A percentile compares a stretch with the other conserved stretches of the same genome.
phyloP scores from a whole-genome alignment of 2,329 filamentous ascomycete genomes.

The Sarocladium kiliense region DNA sequence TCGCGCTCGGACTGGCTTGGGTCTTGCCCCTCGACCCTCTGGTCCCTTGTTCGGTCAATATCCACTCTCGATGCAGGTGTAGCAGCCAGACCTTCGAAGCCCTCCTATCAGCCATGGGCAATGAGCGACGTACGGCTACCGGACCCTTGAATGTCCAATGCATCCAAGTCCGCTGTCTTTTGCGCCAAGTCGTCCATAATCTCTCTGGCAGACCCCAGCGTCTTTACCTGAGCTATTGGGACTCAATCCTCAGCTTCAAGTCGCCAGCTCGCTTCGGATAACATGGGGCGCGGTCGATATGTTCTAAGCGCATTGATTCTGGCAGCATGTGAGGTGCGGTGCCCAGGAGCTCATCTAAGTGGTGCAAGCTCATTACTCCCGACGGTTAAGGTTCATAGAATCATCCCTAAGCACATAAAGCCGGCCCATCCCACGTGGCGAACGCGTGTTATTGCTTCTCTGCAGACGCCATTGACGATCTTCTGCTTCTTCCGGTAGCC shows the following conservation, averaged over 20 bases:
- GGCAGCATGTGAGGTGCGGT: not conserved
- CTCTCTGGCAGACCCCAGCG: not conserved
- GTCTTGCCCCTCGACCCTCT: not conserved
- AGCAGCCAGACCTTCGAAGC: not conserved
- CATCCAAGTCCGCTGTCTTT: not conserved
- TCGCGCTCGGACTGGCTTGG: not conserved
- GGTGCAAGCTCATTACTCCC: not conserved
- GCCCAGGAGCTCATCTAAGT: not conserved
- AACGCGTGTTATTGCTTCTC: not conserved
- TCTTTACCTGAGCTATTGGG: not conserved
- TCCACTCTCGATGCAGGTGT: slow-evolving; percentile 5
- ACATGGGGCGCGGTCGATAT: not conserved
- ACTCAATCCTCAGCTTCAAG: not conserved
- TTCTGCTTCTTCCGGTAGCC: not conserved
- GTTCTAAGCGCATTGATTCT: too few species aligned
- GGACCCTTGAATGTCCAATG: not conserved
- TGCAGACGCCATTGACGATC: slow-evolving; percentile 6
- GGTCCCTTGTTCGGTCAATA: not conserved
- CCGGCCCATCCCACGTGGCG: not conserved
- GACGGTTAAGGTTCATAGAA: too few species aligned
- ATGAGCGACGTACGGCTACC: not conserved
- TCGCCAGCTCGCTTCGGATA: not conserved
- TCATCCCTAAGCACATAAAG: not conserved
- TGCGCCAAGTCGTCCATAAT: not conserved
- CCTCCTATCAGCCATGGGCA: slow-evolving; percentile 3